Evolutionary conservation across 345 rosid species (phyloP), one percentile per base, ranked within the genome.

Genomic region (Sonneratia caseolaris): DNA sequence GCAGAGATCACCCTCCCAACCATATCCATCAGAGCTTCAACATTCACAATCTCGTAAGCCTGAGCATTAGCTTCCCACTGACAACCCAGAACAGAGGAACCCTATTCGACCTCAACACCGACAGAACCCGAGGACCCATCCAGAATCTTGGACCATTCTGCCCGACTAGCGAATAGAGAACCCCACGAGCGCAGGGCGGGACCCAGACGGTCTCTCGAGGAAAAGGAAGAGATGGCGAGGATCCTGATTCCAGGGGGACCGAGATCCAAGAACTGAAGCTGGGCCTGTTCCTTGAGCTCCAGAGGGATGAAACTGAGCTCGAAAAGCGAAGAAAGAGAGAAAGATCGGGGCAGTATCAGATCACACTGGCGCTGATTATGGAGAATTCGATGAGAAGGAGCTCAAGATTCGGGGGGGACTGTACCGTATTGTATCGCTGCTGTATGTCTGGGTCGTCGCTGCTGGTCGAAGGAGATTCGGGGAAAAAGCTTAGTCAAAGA

Each of bases 1-100:
- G 79, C 76, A 43, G 56, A 74, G 72, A 72, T 65, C 76, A 81
- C 82, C 70, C 81, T 78, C 75, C 62, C 73, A 53, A 48, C 48
- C 6, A 53, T 61, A 43, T 3, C 72, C 76, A 74, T 74, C 68
- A n/a, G 22, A 49, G 49, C 66, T 57, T 32, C 45, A 64, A 68
- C 37, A 57, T 74, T 57, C 68, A 45, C 72, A 59, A 49, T 47
- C 71, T 68, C 56, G 48, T 57, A 11, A 43, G 45, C 71, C 69
- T 27, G 59, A 7, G 57, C 57, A 66, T 64, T 65, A 67, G 35
- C 70, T 64, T 3, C 7, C n/a, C 43, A 21, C 43, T 53, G 19
- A 65, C 36, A 56, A 70, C 48, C 59, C 43, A 36, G 45, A 32
- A 51, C 18, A 56, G 3, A 56, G 38, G 45, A 45, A n/a, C 22